These are phyloP conservation scores for Nephelium lappaceum DNA, from an alignment of 345 rosid genomes.

Conservation along the genomic window DNA sequence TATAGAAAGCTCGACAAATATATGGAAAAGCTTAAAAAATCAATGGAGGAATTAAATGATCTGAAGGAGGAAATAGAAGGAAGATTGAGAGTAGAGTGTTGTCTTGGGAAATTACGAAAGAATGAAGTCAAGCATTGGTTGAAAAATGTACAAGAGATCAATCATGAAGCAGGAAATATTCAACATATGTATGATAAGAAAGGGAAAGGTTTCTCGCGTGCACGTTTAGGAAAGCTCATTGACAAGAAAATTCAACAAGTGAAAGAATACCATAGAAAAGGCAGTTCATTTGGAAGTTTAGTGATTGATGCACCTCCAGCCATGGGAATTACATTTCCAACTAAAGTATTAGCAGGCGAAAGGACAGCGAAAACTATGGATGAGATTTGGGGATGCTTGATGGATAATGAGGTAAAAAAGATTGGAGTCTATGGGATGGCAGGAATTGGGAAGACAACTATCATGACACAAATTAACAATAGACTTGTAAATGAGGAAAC, in stretches of 20 bases:
- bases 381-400: constrained; percentile 16
- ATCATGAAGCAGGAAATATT: background rate
- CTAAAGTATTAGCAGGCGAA: background rate
- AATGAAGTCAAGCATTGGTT: background rate
- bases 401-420: background rate
- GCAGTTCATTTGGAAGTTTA: background rate
- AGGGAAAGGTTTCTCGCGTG: background rate
- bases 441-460: constrained; percentile 24
- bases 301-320: background rate
- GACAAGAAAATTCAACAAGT: constrained; percentile 1
- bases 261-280: background rate
- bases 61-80: background rate
- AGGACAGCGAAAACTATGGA: background rate
- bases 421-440: constrained; percentile 31
- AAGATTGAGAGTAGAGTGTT: background rate
- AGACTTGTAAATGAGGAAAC: background rate
- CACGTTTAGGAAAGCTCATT: background rate
- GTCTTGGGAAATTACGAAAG: background rate
- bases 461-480: constrained; percentile 16
- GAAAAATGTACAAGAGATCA: background rate
- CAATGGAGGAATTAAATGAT: background rate
- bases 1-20: background rate
- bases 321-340: background rate
- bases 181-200: background rate
- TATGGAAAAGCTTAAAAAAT: background rate